Evolutionary conservation across 129 eudicot genomes (phyloP), one percentile per base, ranked within the genome.

Genomic region (Logfia minima): DNA sequence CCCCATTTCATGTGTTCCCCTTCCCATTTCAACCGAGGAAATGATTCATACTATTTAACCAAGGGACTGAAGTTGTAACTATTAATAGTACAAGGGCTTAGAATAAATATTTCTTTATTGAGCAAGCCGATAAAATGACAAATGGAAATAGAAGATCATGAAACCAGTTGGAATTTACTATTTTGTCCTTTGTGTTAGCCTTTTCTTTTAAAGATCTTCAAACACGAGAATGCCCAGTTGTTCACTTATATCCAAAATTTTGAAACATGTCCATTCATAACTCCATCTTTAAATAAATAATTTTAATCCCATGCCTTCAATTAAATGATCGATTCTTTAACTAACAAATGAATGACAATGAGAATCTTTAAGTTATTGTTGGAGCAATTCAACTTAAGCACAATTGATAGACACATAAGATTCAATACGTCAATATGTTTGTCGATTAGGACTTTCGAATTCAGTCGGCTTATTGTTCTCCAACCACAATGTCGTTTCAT

Each of bases 171-270:
- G 66, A 51, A 19, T 72, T 64, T 71, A 79, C 74, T 8, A 43
- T 52, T 24, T 72, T 79, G 79, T 72, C 62, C 29, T 64, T 48
- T 60, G 34, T 72, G 41, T 64, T 79, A 45, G n/a, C 78, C n/a
- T 65, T 64, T 72, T 51, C 35, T 18, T n/a, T 37, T 60, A 31
- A 35, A 21, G 26, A 26, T 14, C 28, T 62, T 48, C 58, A 16
- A 37, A 70, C 78, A 43, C 23, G 9, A 48, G 22, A 43, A 52
- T 72, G 45, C 21, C 1, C 24, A n/a, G 22, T 72, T n/a, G 9
- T 72, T n/a, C 32, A 56, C 66, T 72, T 58, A 39, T 60, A 37
- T 61, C 39, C 37, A 61, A 26, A 37, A 8, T 16, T 37, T n/a
- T 19, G 6, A 39, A 39, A 39, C 45, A 2, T 39, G 37, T 34